These are phyloP conservation scores for Tetrahymena elliotti DNA, from an alignment of 73 alveolate genomes.

Conservation along the genomic window DNA sequence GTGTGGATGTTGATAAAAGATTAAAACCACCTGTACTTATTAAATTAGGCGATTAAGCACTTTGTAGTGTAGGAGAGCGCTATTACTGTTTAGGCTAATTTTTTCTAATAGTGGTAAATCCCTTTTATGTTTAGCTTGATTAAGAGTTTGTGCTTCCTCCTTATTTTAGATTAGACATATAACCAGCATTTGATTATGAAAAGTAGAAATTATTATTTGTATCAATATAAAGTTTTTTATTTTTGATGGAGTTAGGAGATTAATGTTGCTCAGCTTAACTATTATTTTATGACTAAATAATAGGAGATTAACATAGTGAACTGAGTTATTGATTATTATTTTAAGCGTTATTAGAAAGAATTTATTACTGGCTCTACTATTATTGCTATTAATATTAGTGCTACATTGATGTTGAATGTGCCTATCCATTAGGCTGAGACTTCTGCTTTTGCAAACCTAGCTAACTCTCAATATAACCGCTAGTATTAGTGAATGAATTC, in stretches of 20 bases:
- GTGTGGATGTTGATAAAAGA: background rate
- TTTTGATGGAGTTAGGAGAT: background rate
- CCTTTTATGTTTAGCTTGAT: background rate
- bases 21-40: background rate
- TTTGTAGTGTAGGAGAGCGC: background rate
- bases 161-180: background rate
- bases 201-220: background rate
- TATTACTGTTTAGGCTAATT: background rate
- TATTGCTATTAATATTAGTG: background rate
- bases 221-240: background rate
- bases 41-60: background rate
- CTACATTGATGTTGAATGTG: background rate
- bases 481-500: background rate
- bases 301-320: background rate
- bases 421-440: background rate
- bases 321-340: background rate
- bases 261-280: background rate
- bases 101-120: background rate
- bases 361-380: background rate
- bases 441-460: background rate
- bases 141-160: background rate
- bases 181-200: background rate
- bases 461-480: background rate
- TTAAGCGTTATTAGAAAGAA: background rate
- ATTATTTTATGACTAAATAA: background rate